Evolutionary conservation across 345 rosid species (phyloP).

Genomic region (Populus nigra): DNA sequence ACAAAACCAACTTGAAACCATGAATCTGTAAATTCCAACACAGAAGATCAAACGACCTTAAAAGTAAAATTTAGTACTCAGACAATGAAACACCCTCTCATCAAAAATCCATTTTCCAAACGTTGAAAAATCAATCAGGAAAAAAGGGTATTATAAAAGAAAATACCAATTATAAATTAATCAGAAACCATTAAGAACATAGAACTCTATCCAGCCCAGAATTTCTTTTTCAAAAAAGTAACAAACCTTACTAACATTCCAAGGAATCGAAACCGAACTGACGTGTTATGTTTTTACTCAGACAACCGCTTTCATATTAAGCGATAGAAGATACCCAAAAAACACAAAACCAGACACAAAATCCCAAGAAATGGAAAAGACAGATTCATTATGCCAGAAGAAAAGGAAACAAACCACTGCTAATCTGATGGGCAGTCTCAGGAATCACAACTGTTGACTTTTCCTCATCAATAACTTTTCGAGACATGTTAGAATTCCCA

Average conservation of each 20-base stretch:
- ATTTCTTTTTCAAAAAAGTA: background rate
- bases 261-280: background rate
- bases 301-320: background rate
- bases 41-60: background rate
- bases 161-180: background rate
- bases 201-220: background rate
- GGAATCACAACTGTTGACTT: constrained; percentile 42
- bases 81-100: background rate
- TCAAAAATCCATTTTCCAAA: background rate
- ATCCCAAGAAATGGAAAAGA: background rate
- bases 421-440: constrained; percentile 80
- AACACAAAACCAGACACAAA: background rate
- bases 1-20: constrained; percentile 88
- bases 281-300: background rate
- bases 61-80: background rate
- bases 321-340: background rate
- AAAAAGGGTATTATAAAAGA: background rate
- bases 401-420: constrained; percentile 49
- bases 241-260: background rate
- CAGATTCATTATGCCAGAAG: background rate
- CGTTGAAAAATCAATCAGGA: background rate
- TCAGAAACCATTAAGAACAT: background rate
- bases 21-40: constrained; percentile 56
- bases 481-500: constrained; percentile 9
- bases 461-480: constrained; percentile 29